A percentile compares a stretch with the other conserved stretches of the same genome.
These are phyloP conservation scores for Isabelozyma rhagii DNA, from an alignment of 805 yeast species.

Conservation along the genomic window DNA sequence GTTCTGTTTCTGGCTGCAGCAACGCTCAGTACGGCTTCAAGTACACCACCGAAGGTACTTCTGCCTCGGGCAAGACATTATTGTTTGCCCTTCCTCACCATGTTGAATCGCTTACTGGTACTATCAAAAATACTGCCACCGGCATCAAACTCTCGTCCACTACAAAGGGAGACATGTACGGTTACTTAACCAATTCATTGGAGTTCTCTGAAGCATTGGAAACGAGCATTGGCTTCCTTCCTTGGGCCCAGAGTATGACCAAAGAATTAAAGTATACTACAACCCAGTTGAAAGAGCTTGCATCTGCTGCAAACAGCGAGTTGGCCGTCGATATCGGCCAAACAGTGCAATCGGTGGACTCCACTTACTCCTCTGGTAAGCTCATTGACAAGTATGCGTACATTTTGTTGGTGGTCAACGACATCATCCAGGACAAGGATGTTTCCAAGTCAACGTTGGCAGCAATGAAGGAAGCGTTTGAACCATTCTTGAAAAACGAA, in stretches of 20 bases:
- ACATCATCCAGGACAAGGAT: slow-evolving; percentile 42
- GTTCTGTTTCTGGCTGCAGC: slow-evolving; percentile 43
- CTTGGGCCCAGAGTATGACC: slow-evolving; percentile 38
- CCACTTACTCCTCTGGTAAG: slow-evolving; percentile 54
- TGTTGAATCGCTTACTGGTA: slow-evolving; percentile 30
- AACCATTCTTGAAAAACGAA: slow-evolving; percentile 34
- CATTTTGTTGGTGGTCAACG: slow-evolving; percentile 49
- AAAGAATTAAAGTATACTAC: slow-evolving; percentile 34
- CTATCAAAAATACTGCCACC: slow-evolving; percentile 28
- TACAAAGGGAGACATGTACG: slow-evolving; percentile 51
- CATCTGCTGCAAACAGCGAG: slow-evolving; percentile 45
- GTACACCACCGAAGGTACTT: slow-evolving; percentile 50
- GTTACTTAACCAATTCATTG: slow-evolving; percentile 38
- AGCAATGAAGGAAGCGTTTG: slow-evolving; percentile 43
- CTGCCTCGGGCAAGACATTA: slow-evolving; percentile 44
- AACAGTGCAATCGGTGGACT: slow-evolving; percentile 34
- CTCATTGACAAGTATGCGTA: slow-evolving; percentile 56
- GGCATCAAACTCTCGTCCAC: slow-evolving; percentile 45
- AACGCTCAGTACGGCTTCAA: slow-evolving; percentile 46
- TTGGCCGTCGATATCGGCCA: slow-evolving; percentile 43
- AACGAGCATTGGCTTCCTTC: slow-evolving; percentile 40
- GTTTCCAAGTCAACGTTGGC: slow-evolving; percentile 32
- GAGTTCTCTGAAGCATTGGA: slow-evolving; percentile 37
- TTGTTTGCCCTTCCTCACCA: slow-evolving; percentile 57
- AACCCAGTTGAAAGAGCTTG: slow-evolving; percentile 42